Evolutionary conservation across 371 early-diverging fungal genomes (phyloP).

Genomic region (Parasitella parasitica): DNA sequence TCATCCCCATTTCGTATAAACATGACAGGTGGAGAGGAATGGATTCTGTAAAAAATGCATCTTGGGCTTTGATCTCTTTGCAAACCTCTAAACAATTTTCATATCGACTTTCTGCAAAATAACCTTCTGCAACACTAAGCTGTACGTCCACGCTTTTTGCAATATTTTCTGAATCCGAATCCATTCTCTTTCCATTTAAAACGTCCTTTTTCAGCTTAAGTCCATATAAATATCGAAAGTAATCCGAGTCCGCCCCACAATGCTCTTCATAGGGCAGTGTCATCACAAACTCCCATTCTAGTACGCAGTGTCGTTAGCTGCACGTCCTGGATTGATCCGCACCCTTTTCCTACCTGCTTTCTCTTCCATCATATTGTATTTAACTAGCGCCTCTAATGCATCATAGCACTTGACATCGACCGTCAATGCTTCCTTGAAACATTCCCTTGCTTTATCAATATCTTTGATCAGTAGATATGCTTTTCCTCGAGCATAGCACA

Average conservation of each 20-base stretch:
- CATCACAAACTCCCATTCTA: constrained; percentile 62
- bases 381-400: constrained; percentile 62
- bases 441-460: constrained; percentile 54
- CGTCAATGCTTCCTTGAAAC: constrained; percentile 63
- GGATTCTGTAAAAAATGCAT: constrained; percentile 57
- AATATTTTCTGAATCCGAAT: constrained; percentile 33
- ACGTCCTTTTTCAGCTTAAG: constrained; percentile 59
- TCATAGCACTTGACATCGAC: constrained; percentile 73
- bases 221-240: constrained; percentile 62
- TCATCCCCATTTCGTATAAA: constrained; percentile 61
- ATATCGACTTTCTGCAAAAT: constrained; percentile 53
- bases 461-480: constrained; percentile 57
- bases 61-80: constrained; percentile 56
- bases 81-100: constrained; percentile 60
- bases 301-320: background rate
- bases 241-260: constrained; percentile 55
- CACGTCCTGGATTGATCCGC: background rate
- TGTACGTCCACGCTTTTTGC: constrained; percentile 60
- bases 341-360: constrained; percentile 72
- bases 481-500: constrained; percentile 66
- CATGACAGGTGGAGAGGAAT: constrained; percentile 65
- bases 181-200: constrained; percentile 35
- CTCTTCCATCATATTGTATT: constrained; percentile 60
- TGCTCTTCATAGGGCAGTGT: constrained; percentile 56
- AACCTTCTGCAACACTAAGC: constrained; percentile 59